phyloP scores from a whole-genome alignment of 306 rosid species.

The Lupinus albus region DNA sequence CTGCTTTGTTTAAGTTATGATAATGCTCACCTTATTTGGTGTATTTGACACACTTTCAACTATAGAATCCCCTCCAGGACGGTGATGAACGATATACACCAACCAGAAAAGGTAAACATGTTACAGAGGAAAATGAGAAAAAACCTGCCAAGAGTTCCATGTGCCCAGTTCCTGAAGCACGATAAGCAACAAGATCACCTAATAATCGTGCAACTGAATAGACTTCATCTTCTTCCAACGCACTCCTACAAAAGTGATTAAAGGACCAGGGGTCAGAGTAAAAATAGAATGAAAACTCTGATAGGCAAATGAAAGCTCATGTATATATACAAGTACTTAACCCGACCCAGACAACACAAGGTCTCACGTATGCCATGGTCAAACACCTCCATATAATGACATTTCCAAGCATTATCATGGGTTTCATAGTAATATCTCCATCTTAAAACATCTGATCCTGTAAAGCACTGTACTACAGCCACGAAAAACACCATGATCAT shows the following conservation, averaged over 20 bases:
- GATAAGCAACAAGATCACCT: conserved; percentile 93
- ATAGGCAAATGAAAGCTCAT: conserved; percentile 28
- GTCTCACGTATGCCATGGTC: conserved; percentile 89
- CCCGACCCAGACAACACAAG: conserved; percentile 86
- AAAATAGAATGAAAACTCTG: neutral
- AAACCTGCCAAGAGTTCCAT: conserved; percentile 91
- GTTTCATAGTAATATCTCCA: conserved; percentile 87
- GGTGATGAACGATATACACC: neutral
- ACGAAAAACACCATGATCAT: conserved; percentile 50
- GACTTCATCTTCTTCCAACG: conserved; percentile 77
- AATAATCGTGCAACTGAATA: conserved; percentile 79
- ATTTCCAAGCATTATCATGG: conserved; percentile 80
- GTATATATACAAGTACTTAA: conserved; percentile 69
- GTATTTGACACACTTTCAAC: neutral
- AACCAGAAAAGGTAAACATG: conserved; percentile 1
- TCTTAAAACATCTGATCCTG: conserved; percentile 69
- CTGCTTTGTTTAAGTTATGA: neutral
- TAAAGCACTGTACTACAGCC: conserved; percentile 63
- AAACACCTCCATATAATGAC: conserved; percentile 82
- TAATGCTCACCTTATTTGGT: neutral
- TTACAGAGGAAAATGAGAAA: conserved; percentile 32
- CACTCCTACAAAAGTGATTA: conserved; percentile 50
- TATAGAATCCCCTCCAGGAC: neutral
- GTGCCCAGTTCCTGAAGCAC: conserved; percentile 90
- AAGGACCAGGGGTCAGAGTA: conserved; percentile 32